phyloP scores from a whole-genome alignment of 495 filamentous ascomycete genomes.

The Antarctomyces pellizariae region DNA sequence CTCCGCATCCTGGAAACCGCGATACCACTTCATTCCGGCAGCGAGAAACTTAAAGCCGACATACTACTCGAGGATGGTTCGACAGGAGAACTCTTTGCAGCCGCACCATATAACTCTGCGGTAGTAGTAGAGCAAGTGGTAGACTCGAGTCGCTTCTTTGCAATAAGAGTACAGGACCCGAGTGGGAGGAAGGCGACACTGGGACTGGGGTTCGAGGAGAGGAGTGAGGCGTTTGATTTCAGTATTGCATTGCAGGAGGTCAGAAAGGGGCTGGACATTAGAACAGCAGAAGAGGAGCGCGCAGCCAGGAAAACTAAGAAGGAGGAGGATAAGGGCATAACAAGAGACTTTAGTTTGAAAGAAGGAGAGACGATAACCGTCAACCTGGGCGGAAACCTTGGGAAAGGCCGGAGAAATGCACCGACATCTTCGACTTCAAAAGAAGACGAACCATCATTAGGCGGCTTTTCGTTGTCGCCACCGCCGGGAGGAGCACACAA shows the following conservation, averaged over 20 bases:
- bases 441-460: slow-evolving; percentile 8
- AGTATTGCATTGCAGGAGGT: slow-evolving; percentile 56
- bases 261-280: slow-evolving; percentile 28
- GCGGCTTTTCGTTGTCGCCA: slow-evolving; percentile 28
- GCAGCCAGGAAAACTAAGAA: slow-evolving; percentile 9
- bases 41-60: slow-evolving; percentile 37
- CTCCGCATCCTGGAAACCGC: slow-evolving; percentile 59
- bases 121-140: slow-evolving; percentile 42
- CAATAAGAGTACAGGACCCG: slow-evolving; percentile 47
- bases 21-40: slow-evolving; percentile 14
- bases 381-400: slow-evolving; percentile 31
- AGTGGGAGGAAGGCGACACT: slow-evolving; percentile 44
- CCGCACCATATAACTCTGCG: slow-evolving; percentile 39
- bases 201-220: slow-evolving; percentile 70
- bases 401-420: slow-evolving; percentile 19
- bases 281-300: slow-evolving; percentile 7
- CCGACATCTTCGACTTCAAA: slow-evolving; percentile 6
- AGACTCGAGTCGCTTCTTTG: slow-evolving; percentile 61
- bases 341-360: slow-evolving; percentile 57
- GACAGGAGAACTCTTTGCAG: slow-evolving; percentile 54
- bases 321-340: slow-evolving; percentile 31
- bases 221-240: slow-evolving; percentile 64
- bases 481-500: slow-evolving; percentile 15
- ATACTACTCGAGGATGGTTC: slow-evolving; percentile 50
- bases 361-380: slow-evolving; percentile 70